Conservation (phyloP, 352 stramenopile genomes). For the Pythium insidiosum region DNA sequence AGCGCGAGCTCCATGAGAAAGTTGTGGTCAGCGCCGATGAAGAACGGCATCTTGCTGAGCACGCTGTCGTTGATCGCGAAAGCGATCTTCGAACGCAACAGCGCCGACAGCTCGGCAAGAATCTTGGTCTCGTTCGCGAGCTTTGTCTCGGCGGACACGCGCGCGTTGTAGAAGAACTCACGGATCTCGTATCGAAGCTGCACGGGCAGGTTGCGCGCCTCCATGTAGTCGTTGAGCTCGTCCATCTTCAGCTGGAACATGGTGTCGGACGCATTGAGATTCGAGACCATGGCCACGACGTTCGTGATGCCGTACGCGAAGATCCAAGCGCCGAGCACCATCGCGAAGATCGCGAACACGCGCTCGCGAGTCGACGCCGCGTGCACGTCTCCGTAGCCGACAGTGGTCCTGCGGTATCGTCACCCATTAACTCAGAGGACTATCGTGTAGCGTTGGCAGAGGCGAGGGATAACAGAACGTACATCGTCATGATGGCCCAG, state of each 20-base stretch:
- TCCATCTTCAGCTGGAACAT: slow-evolving; percentile 71
- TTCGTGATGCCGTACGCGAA: slow-evolving; percentile 81
- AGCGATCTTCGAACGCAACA: slow-evolving; percentile 71
- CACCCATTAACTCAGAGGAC: no score
- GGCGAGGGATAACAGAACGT: no score
- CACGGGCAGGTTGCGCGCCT: slow-evolving; percentile 59
- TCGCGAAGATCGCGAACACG: slow-evolving; percentile 63
- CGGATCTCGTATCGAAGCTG: slow-evolving; percentile 70
- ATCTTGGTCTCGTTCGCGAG: slow-evolving; percentile 67
- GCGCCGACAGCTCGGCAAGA: slow-evolving; percentile 52
- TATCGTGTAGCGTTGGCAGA: no score
- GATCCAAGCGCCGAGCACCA: slow-evolving; percentile 71
- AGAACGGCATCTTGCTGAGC: slow-evolving; percentile 79
- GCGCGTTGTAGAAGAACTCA: slow-evolving; percentile 78
- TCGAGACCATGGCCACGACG: slow-evolving; percentile 57
- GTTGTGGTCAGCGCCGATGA: slow-evolving; percentile 65
- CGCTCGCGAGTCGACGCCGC: slow-evolving; percentile 46
- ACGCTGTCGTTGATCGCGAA: slow-evolving; percentile 79
- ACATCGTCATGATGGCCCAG: slow-evolving; percentile 78
- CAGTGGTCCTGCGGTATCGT: no score
- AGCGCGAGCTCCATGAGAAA: slow-evolving; percentile 78
- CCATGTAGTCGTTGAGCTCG: slow-evolving; percentile 79
- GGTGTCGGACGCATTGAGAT: slow-evolving; percentile 55
- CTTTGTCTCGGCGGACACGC: slow-evolving; percentile 62
- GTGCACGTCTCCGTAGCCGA: slow-evolving; percentile 66